Evolutionary conservation across 1,284 basidiomycete species (phyloP).

Genomic region (Cryptococcus sp.): DNA sequence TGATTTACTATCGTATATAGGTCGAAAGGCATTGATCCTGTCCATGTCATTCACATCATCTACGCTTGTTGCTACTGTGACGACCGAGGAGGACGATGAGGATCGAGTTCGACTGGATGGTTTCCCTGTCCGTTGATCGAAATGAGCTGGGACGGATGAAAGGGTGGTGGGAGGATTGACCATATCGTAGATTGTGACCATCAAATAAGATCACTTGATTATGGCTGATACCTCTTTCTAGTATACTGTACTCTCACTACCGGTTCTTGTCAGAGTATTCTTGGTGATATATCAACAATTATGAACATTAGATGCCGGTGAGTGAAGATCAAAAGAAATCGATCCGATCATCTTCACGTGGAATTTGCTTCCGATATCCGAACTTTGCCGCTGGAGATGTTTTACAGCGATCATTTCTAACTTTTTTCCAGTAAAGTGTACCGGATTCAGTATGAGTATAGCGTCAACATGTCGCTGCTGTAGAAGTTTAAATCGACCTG

Average conservation of each 20-base stretch:
- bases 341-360: neutral
- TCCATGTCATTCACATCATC: slow-evolving; percentile 28
- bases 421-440: neutral
- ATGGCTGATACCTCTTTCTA: too few species aligned
- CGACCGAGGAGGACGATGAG: slow-evolving; percentile 25
- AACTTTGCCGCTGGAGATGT: neutral
- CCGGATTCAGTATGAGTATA: neutral
- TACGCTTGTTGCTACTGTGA: slow-evolving; percentile 27
- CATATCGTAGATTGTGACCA: neutral
- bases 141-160: neutral
- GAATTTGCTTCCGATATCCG: neutral
- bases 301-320: too few species aligned
- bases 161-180: neutral
- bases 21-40: slow-evolving; percentile 25
- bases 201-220: too few species aligned
- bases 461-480: slow-evolving; percentile 1
- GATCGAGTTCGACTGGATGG: slow-evolving; percentile 7
- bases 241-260: too few species aligned
- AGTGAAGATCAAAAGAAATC: neutral
- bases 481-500: neutral
- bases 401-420: neutral
- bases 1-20: slow-evolving; percentile 22
- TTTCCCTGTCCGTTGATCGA: neutral
- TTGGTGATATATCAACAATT: too few species aligned
- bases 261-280: too few species aligned